Evolutionary conservation across 2,329 filamentous ascomycete species (phyloP).

Genomic region (Curvularia sp.): DNA sequence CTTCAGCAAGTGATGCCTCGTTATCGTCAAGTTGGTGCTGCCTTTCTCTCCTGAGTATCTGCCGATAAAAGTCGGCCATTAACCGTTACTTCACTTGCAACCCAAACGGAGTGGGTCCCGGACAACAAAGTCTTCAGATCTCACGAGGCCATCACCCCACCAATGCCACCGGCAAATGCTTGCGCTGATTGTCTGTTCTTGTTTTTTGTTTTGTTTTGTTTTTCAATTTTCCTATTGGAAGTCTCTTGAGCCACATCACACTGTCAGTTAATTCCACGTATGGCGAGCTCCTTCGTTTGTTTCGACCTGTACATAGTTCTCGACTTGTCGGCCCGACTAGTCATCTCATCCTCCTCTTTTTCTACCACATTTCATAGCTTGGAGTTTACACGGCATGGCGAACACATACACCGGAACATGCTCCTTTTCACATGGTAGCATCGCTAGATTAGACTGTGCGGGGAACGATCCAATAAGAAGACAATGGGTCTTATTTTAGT

Average conservation of each 20-base stretch:
- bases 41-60: slow-evolving; percentile 3
- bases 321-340: slow-evolving; percentile 17
- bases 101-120: slow-evolving; percentile 27
- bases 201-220: not conserved
- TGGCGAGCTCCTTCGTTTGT: slow-evolving; percentile 5
- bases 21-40: slow-evolving; percentile 2
- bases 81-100: slow-evolving; percentile 20
- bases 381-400: slow-evolving; percentile 6
- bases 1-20: not conserved
- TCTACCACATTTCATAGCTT: slow-evolving; percentile 5
- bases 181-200: not conserved
- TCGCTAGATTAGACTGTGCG: slow-evolving; percentile 4
- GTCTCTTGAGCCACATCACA: slow-evolving; percentile 2
- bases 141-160: slow-evolving; percentile 16
- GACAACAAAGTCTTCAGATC: slow-evolving; percentile 17
- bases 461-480: slow-evolving; percentile 1
- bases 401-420: slow-evolving; percentile 1
- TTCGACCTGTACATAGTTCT: slow-evolving; percentile 21
- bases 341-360: slow-evolving; percentile 1
- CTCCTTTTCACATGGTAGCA: not conserved
- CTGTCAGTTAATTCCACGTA: not conserved
- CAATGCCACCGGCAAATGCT: slow-evolving; percentile 6
- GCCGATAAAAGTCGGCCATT: slow-evolving; percentile 31
- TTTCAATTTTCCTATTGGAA: not conserved
- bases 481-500: not conserved